These are phyloP conservation scores for Starmera caribaea DNA, from an alignment of 805 yeast species.

Conservation along the genomic window DNA sequence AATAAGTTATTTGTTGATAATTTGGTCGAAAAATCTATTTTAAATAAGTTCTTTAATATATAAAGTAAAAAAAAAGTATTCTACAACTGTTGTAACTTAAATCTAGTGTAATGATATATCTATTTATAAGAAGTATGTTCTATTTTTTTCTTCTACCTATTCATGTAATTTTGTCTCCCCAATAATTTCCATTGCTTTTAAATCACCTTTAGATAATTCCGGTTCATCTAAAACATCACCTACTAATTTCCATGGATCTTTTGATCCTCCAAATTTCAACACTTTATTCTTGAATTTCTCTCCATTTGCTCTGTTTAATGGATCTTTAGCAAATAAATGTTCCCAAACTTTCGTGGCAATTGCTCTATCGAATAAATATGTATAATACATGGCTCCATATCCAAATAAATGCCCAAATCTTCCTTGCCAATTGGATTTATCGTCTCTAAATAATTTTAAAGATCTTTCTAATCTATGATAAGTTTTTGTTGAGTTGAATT, in stretches of 20 bases:
- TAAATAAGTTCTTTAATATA: background rate
- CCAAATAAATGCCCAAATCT: slow-evolving; percentile 89
- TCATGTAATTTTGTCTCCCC: slow-evolving; percentile 21
- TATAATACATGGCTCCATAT: slow-evolving; percentile 90
- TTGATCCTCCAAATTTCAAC: slow-evolving; percentile 88
- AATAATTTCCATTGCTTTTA: slow-evolving; percentile 53
- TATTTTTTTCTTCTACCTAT: too few relatives aligned
- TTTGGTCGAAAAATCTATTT: background rate
- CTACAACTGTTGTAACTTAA: background rate
- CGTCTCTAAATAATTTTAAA: slow-evolving; percentile 55
- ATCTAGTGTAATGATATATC: background rate
- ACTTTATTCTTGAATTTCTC: slow-evolving; percentile 60
- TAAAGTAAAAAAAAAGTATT: background rate
- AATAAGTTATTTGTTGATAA: background rate
- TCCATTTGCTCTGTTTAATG: slow-evolving; percentile 67
- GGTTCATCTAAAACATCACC: slow-evolving; percentile 68
- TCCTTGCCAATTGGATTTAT: slow-evolving; percentile 81
- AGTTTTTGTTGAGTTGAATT: slow-evolving; percentile 47
- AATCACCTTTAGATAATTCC: slow-evolving; percentile 55
- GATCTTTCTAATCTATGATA: slow-evolving; percentile 59
- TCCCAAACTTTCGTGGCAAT: slow-evolving; percentile 83
- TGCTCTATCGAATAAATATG: slow-evolving; percentile 85
- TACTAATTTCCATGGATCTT: slow-evolving; percentile 80
- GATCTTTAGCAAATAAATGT: slow-evolving; percentile 58
- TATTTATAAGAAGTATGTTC: background rate